These are phyloP conservation scores for Zymoseptoria pseudotritici DNA, from an alignment of 2,329 filamentous ascomycete species.

Conservation along the genomic window DNA sequence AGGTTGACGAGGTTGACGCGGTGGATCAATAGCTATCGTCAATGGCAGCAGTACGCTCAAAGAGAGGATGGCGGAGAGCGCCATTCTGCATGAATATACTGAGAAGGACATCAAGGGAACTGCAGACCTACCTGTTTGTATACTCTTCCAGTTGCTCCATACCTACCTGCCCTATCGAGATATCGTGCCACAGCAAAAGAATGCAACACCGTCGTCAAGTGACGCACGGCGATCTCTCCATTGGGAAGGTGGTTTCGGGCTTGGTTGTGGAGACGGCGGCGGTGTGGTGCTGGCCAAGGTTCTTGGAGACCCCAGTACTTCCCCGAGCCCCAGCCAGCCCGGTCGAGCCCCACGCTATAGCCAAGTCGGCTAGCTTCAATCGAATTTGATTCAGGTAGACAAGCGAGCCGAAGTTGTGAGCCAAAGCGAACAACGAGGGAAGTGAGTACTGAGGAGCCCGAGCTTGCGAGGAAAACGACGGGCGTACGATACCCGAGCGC, in stretches of 20 bases:
- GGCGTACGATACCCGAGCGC: too few relatives aligned
- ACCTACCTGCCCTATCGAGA: not conserved
- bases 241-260: not conserved
- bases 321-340: too few relatives aligned
- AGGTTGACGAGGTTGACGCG: constrained; percentile 12
- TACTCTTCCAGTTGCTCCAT: not conserved
- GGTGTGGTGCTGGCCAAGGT: not conserved
- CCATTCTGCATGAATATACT: not conserved
- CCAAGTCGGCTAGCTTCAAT: too few relatives aligned
- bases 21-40: constrained; percentile 11
- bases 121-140: not conserved
- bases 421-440: too few relatives aligned
- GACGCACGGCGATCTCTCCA: not conserved
- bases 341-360: too few relatives aligned
- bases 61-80: constrained; percentile 3
- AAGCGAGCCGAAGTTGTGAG: too few relatives aligned
- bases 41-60: constrained; percentile 6
- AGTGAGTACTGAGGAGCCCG: too few relatives aligned
- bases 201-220: not conserved
- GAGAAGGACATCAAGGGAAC: not conserved
- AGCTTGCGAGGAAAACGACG: too few relatives aligned
- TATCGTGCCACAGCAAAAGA: not conserved
- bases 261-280: not conserved
- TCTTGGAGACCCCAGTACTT: too few relatives aligned
- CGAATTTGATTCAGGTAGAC: too few relatives aligned